Evolutionary conservation across 176 grass and related monocot species (phyloP).

Genomic region (Musa itinerans): DNA sequence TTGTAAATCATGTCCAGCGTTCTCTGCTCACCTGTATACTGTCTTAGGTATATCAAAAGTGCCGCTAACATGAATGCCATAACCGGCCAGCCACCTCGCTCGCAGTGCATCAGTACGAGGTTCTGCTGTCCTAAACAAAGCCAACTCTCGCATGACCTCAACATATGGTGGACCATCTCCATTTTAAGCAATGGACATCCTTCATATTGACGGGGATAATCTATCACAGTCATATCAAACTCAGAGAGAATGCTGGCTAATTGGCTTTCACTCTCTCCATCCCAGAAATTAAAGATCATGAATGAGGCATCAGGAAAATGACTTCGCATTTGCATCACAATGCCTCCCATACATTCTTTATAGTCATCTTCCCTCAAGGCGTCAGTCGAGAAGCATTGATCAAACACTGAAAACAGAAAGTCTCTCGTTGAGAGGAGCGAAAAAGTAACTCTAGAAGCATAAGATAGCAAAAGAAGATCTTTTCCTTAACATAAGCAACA

Average conservation of each 20-base stretch:
- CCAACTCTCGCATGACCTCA: slow-evolving; percentile 87
- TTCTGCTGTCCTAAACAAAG: slow-evolving; percentile 56
- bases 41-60: slow-evolving; percentile 69
- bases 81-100: slow-evolving; percentile 71
- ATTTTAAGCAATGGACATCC: slow-evolving; percentile 80
- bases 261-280: slow-evolving; percentile 48
- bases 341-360: slow-evolving; percentile 46
- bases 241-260: slow-evolving; percentile 53
- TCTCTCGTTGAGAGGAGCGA: not conserved
- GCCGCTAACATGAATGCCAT: slow-evolving; percentile 85
- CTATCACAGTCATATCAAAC: slow-evolving; percentile 63
- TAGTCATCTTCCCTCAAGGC: slow-evolving; percentile 40
- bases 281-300: slow-evolving; percentile 71
- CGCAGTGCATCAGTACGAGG: slow-evolving; percentile 69
- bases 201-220: slow-evolving; percentile 78
- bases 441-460: not conserved
- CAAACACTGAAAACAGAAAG: slow-evolving; percentile 53
- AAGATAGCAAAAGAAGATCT: too few relatives aligned
- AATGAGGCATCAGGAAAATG: slow-evolving; percentile 64
- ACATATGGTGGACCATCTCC: slow-evolving; percentile 67
- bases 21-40: slow-evolving; percentile 75
- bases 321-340: slow-evolving; percentile 40
- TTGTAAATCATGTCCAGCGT: slow-evolving; percentile 90
- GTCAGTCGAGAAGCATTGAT: slow-evolving; percentile 69
- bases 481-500: not conserved